Evolutionary conservation across 805 yeast genomes (phyloP), one percentile per base, ranked within the genome.

Genomic region (Maudiozyma saulgeensis): DNA sequence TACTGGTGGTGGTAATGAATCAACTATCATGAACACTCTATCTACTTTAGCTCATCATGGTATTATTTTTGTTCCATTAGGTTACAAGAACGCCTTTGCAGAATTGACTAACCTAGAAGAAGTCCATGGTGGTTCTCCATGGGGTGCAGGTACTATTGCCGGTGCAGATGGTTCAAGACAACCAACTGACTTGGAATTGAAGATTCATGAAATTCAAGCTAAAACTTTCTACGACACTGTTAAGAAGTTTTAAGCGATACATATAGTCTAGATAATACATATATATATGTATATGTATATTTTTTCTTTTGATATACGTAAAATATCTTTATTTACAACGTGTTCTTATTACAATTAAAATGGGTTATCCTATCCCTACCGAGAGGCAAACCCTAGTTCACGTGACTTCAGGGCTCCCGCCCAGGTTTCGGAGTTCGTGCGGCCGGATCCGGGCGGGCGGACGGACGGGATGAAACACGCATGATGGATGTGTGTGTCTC

Each of bases 101-200:
- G 75, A 77, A 50, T 66, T 81, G 57, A 62, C 75, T 44, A 75
- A 75, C 66, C 60, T 83, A 49, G 74, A 72, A 18, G 90, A 82
- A 69, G 73, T 76, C 48, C 90, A 82, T 63, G 95, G 93, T 59
- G 83, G 84, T 58, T 78, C 90, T 48, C 77, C 95, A 47, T 87
- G 88, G 84, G 95, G 95, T 68, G 87, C 95, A 40, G 93, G 91
- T 62, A 71, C 85, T 50, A 72, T 76, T 55, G 87, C 95, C 37
- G 90, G 83, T 54, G 69, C 79, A 18, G 87, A 83, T 61, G 95
- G 93, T 57, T 77, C 87, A 41, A 81, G 91, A 73, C 67, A 64
- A 55, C 84, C 88, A 41, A 62, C 79, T 49, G 77, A 69, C 45
- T 68, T 79, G 55, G 95, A 86, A 71, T 70, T 78, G 67, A 72